Evolutionary conservation across 768 basidiomycete genomes (phyloP).

Genomic region (Aureoboletus auriporus): DNA sequence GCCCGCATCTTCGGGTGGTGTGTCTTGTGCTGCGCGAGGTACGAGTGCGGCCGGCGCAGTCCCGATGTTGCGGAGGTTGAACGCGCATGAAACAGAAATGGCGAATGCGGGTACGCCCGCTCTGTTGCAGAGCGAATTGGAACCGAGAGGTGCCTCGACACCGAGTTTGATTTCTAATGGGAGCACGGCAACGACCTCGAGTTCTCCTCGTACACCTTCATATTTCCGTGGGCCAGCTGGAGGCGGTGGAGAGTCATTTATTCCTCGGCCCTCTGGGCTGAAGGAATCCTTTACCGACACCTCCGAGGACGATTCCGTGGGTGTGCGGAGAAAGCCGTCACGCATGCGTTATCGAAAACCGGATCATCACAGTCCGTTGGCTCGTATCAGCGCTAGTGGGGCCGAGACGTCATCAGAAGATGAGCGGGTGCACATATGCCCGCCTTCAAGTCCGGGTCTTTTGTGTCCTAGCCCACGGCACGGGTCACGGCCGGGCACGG

Average conservation of each 20-base stretch:
- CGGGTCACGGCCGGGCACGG: constrained; percentile 14
- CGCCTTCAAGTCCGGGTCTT: background rate
- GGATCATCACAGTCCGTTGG: constrained; percentile 6
- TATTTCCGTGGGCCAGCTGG: background rate
- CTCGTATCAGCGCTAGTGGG: background rate
- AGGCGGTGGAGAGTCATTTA: constrained; percentile 6
- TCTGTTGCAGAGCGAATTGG: constrained; percentile 1
- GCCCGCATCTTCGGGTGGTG: constrained; percentile 3
- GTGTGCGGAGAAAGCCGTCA: background rate
- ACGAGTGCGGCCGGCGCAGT: constrained; percentile 1
- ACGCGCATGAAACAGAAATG: constrained; percentile 8
- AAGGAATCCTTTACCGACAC: constrained; percentile 17
- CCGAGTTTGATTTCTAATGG: constrained; percentile 21
- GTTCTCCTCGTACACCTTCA: constrained; percentile 7
- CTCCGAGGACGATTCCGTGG: constrained; percentile 17
- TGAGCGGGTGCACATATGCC: background rate
- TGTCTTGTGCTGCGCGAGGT: background rate
- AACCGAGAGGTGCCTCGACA: constrained; percentile 9
- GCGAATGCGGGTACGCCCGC: background rate
- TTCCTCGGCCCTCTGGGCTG: constrained; percentile 17
- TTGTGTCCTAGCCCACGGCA: background rate
- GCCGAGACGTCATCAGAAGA: constrained; percentile 1
- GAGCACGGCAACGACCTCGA: constrained; percentile 17
- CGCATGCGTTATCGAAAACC: constrained; percentile 3
- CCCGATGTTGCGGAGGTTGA: constrained; percentile 20